Conservation (phyloP, 176 grass and related monocot species). For the Aegilops longissima region DNA sequence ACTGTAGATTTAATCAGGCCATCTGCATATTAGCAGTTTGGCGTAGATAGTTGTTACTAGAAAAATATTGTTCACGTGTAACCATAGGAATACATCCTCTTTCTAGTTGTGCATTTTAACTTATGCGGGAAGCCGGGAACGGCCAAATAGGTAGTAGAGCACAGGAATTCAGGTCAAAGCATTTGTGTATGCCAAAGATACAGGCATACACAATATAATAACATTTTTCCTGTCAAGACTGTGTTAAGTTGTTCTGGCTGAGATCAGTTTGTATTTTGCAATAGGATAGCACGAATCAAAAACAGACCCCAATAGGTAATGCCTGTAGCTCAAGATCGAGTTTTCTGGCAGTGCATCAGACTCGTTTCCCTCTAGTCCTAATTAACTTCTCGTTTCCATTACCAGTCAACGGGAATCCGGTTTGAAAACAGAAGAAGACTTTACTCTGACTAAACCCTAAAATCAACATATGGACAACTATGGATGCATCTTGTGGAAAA, state of each 20-base stretch:
- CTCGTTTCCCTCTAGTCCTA: background rate
- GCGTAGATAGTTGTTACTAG: background rate
- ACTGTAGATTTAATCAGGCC: slow-evolving; percentile 6
- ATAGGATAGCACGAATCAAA: background rate
- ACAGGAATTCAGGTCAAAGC: background rate
- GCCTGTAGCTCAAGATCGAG: background rate
- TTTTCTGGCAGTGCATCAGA: background rate
- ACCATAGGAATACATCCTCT: background rate
- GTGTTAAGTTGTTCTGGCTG: background rate
- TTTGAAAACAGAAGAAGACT: background rate
- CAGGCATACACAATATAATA: background rate
- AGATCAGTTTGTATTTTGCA: background rate
- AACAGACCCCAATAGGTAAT: background rate
- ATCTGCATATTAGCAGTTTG: background rate
- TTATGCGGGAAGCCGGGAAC: background rate
- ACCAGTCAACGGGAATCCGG: background rate
- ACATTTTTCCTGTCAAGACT: background rate
- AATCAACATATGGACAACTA: slow-evolving; percentile 8
- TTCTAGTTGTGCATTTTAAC: slow-evolving; percentile 2
- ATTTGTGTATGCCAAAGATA: background rate
- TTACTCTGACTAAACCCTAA: background rate
- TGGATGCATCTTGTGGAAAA: background rate
- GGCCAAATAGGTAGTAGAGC: slow-evolving; percentile 23
- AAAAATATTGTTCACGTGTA: background rate
- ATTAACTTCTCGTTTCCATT: background rate